phyloP scores from a whole-genome alignment of 164 flowering plant species.

The Sextonia rubra region DNA sequence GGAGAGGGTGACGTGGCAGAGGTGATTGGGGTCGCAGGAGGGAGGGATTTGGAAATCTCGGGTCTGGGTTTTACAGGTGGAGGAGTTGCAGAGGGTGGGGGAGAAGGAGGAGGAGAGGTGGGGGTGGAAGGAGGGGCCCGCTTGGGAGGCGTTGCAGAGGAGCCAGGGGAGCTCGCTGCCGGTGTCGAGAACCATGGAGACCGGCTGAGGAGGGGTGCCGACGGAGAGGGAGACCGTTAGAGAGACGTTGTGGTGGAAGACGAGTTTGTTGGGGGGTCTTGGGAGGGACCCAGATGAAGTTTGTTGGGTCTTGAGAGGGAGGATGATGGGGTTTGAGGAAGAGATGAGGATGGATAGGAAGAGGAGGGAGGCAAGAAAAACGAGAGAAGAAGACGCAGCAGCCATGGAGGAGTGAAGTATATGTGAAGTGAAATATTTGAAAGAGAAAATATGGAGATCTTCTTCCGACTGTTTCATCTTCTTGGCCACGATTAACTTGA shows the following conservation, averaged over 20 bases:
- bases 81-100: constrained; percentile 49
- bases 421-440: too few relatives aligned
- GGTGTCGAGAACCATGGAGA: constrained; percentile 81
- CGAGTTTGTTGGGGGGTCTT: constrained; percentile 39
- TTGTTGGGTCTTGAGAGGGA: constrained; percentile 51
- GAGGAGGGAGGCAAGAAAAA: constrained; percentile 10
- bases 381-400: not conserved
- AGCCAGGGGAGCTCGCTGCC: constrained; percentile 92
- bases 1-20: constrained; percentile 63
- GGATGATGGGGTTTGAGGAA: constrained; percentile 26
- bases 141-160: constrained; percentile 40
- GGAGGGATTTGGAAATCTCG: constrained; percentile 52
- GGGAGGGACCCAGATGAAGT: constrained; percentile 30
- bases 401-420: constrained; percentile 2
- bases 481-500: too few relatives aligned
- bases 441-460: too few relatives aligned
- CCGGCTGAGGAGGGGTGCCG: constrained; percentile 73
- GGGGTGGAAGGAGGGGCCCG: constrained; percentile 42
- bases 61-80: constrained; percentile 52
- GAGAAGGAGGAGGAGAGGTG: constrained; percentile 47
- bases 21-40: constrained; percentile 57
- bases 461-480: too few relatives aligned
- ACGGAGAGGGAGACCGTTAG: constrained; percentile 59
- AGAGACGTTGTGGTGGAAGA: constrained; percentile 62
- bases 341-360: not conserved